Conservation (phyloP, 495 filamentous ascomycete species). For the Penicillium parvum region DNA sequence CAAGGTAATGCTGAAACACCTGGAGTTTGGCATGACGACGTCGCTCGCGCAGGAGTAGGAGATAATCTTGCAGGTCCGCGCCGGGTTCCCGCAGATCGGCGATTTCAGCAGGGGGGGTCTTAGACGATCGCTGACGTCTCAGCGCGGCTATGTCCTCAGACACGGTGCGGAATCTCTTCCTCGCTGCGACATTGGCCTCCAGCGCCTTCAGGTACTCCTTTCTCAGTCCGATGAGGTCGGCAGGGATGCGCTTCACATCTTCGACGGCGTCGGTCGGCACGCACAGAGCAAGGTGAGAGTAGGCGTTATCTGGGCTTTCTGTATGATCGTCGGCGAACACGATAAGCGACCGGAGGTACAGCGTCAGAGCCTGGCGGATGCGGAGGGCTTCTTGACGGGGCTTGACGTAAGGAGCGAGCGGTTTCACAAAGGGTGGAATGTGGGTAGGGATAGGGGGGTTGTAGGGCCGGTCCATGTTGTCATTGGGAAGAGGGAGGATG, state of each 20-base stretch:
- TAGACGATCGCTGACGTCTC: constrained; percentile 15
- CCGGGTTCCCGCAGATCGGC: constrained; percentile 25
- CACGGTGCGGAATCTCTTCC: constrained; percentile 40
- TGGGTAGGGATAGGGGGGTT: constrained; percentile 22
- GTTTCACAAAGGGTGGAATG: constrained; percentile 40
- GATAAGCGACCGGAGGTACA: constrained; percentile 40
- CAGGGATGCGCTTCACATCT: constrained; percentile 36
- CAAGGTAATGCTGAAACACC: constrained; percentile 48
- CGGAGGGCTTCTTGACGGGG: constrained; percentile 41
- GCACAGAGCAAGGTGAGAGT: constrained; percentile 35
- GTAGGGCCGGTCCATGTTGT: constrained; percentile 21
- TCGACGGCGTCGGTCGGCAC: constrained; percentile 32
- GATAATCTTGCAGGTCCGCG: constrained; percentile 45
- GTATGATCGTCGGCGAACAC: constrained; percentile 27
- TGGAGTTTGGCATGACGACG: constrained; percentile 51
- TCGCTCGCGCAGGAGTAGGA: constrained; percentile 52
- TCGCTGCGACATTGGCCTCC: constrained; percentile 53
- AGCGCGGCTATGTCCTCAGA: constrained; percentile 24
- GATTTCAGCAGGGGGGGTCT: constrained; percentile 13
- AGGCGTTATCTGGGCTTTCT: constrained; percentile 16
- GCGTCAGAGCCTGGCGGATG: constrained; percentile 43
- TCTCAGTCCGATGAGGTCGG: constrained; percentile 36
- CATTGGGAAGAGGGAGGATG: constrained; percentile 12
- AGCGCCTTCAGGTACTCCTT: constrained; percentile 56
- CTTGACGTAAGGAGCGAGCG: constrained; percentile 44